Base-by-base conservation (phyloP, 2,329 filamentous ascomycete species). In the Monosporascus ibericus region DNA sequence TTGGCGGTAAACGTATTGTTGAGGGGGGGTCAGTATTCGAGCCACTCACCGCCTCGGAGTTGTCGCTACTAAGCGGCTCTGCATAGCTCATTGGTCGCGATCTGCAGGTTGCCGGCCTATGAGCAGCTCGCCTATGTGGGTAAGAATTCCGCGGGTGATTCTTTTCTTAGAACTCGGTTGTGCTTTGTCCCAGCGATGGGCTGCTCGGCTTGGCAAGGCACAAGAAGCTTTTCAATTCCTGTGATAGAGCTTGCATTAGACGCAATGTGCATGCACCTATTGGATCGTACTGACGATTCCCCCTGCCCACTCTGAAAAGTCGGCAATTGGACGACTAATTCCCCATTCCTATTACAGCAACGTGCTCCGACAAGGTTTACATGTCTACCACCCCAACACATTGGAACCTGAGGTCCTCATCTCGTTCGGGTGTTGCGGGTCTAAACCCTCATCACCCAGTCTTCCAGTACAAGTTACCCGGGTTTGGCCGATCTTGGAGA, bases 61-160 rank as follows among this genome's bases (percentile, higher is more conserved):
- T 58, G 59, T 57, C 56, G 55, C 52, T 55, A 52, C 50, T 62
- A 61, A 62, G 60, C 58, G 60, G 59, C 49, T 51, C 60, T 27
- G 47, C 48, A 34, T 50, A 44, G 56, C 52, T 60, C 49, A 63
- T 65, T 64, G 60, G 62, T 51, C 48, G 15, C 48, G 42, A 22
- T 38, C 54, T 47, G 53, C 47, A 55, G 52, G 56, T 51, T 48
- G 46, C 50, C 22, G 44, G 30, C 40, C 22, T 39, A 48, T 38
- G 20, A 48, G 48, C 49, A 52, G 52, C 52, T 50, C 42, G 42
- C 42, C 20, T 30, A 46, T 30, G 24, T 25, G 17, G 9, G 38
- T 2, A n/a, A 8, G 3, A 20, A 6, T 40, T 34, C 30, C 30
- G 30, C 11, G 30, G 30, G 30, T 34, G 30, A 34, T 34, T 34